phyloP scores from a whole-genome alignment of 176 grass and related monocot genomes.

The Cenchrus purpureus region DNA sequence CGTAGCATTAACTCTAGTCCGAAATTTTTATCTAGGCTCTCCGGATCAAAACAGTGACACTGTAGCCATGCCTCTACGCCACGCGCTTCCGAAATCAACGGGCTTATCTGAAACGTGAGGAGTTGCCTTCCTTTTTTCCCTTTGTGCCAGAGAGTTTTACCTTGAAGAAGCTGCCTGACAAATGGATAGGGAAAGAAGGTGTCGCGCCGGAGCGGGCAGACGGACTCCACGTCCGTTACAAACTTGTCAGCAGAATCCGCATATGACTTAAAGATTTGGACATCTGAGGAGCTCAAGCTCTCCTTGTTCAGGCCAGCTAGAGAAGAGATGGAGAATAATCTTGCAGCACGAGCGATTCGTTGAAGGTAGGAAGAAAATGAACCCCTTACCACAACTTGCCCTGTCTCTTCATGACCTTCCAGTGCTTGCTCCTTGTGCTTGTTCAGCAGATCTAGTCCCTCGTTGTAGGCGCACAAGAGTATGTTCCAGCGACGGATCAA shows the following conservation, averaged over 20 bases:
- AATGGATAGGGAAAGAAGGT: background rate
- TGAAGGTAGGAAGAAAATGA: background rate
- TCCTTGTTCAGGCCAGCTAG: background rate
- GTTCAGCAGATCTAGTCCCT: background rate
- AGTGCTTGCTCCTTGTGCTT: background rate
- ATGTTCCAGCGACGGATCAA: background rate
- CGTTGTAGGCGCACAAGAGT: background rate
- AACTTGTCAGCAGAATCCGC: background rate
- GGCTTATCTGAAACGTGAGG: no score
- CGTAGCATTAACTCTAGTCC: background rate
- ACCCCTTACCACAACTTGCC: background rate
- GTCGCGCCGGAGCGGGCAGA: background rate
- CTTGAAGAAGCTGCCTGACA: background rate
- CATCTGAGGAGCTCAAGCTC: background rate
- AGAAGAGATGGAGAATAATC: background rate
- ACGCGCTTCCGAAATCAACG: background rate
- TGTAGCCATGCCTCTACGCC: background rate
- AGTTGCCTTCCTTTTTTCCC: background rate
- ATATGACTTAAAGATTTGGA: background rate
- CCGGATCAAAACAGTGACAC: background rate
- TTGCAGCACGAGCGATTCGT: background rate
- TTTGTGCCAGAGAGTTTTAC: background rate
- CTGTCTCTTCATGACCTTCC: background rate
- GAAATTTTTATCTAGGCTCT: background rate
- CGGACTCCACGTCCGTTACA: background rate